These are phyloP conservation scores for Physocladia obscura DNA, from an alignment of 192 early-diverging fungal species.

Conservation along the genomic window DNA sequence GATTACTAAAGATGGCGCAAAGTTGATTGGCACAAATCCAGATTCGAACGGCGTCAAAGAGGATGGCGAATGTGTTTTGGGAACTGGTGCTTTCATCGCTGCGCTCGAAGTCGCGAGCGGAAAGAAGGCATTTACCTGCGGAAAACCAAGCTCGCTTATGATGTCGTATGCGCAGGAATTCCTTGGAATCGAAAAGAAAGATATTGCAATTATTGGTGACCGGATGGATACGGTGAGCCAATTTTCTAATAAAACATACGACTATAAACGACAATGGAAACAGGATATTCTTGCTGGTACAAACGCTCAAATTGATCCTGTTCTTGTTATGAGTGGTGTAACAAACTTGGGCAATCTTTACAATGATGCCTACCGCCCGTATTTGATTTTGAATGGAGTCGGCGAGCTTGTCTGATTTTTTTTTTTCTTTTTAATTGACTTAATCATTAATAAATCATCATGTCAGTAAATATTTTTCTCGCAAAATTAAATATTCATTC, in stretches of 20 bases:
- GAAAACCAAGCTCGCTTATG: conserved; percentile 36
- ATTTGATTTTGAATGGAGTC: conserved; percentile 54
- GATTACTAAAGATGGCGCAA: conserved; percentile 50
- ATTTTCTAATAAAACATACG: neutral
- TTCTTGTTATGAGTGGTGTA: conserved; percentile 56
- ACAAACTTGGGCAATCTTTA: conserved; percentile 46
- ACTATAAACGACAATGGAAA: neutral
- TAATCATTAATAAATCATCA: no score
- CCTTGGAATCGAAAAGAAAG: conserved; percentile 50
- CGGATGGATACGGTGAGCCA: conserved; percentile 58
- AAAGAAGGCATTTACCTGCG: conserved; percentile 60
- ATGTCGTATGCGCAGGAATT: conserved; percentile 50
- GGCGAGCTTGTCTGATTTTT: no score
- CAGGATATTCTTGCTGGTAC: conserved; percentile 57
- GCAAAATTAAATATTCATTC: no score
- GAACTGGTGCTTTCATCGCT: conserved; percentile 54
- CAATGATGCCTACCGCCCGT: conserved; percentile 55
- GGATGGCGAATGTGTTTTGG: conserved; percentile 42
- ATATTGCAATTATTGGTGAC: conserved; percentile 64
- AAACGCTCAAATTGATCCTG: conserved; percentile 50
- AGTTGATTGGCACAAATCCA: conserved; percentile 62
- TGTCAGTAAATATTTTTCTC: no score
- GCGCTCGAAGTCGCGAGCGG: conserved; percentile 55
- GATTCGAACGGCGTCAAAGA: conserved; percentile 53
- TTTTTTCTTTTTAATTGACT: no score